Evolutionary conservation across 2,329 filamentous ascomycete species (phyloP).

Genomic region (Lithohypha guttulata): DNA sequence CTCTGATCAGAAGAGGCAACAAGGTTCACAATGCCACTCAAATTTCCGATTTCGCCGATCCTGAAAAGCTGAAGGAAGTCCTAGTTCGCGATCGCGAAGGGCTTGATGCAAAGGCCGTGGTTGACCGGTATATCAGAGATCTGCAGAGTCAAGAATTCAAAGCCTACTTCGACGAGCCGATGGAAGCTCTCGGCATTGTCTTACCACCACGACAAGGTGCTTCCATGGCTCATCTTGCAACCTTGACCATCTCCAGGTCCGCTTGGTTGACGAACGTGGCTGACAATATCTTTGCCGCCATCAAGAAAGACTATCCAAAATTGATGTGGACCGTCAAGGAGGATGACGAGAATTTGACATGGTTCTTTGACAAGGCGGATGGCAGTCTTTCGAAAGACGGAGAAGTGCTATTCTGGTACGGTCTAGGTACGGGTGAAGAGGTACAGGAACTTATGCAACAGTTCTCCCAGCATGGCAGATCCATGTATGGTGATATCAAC

Average conservation of each 20-base stretch:
- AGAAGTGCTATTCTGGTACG: constrained; percentile 94
- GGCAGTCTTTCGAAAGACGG: constrained; percentile 78
- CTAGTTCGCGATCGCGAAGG: constrained; percentile 72
- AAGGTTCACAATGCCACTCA: constrained; percentile 68
- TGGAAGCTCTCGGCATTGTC: constrained; percentile 86
- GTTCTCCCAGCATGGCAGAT: constrained; percentile 69
- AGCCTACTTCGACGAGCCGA: constrained; percentile 85
- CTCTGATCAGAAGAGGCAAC: constrained; percentile 81
- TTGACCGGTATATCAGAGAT: constrained; percentile 75
- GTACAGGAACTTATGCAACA: constrained; percentile 74
- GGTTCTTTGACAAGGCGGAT: constrained; percentile 97
- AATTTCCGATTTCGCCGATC: constrained; percentile 63
- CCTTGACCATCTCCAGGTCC: constrained; percentile 84
- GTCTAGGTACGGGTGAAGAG: constrained; percentile 69
- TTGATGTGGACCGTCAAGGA: constrained; percentile 94
- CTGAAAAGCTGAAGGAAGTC: constrained; percentile 68
- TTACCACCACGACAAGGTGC: constrained; percentile 57
- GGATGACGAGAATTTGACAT: constrained; percentile 90
- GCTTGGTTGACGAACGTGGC: constrained; percentile 92
- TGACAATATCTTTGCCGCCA: constrained; percentile 85
- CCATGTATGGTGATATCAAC: constrained; percentile 83
- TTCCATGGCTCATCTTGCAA: constrained; percentile 70
- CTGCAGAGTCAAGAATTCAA: constrained; percentile 71
- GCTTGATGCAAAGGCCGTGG: constrained; percentile 68
- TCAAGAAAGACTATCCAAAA: constrained; percentile 87